A percentile compares a stretch with the other conserved stretches of the same genome.
phyloP scores from a whole-genome alignment of 192 early-diverging fungal species.

The Coemansia sp. region DNA sequence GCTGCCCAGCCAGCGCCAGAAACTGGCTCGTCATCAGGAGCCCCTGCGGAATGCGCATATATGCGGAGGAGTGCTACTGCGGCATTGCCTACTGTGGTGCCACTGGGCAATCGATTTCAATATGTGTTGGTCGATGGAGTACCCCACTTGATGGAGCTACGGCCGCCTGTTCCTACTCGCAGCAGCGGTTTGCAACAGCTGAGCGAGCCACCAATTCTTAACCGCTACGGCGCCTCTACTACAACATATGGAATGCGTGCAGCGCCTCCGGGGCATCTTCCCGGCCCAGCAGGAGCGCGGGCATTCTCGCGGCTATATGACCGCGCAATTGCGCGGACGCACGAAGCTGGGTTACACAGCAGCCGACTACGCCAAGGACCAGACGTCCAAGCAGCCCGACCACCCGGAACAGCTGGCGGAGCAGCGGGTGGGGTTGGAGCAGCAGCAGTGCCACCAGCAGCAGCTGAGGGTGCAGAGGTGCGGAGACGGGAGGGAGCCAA shows the following conservation, averaged over 20 bases:
- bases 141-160: constrained; percentile 34
- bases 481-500: background rate
- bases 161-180: background rate
- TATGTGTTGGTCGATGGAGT: constrained; percentile 46
- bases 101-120: constrained; percentile 42
- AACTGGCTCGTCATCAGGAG: background rate
- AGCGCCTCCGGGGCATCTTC: too few relatives aligned
- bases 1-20: background rate
- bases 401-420: too few relatives aligned
- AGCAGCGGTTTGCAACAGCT: background rate
- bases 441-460: background rate
- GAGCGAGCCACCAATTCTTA: too few relatives aligned
- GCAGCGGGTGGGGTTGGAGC: too few relatives aligned
- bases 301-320: too few relatives aligned
- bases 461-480: background rate
- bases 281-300: too few relatives aligned
- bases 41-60: too few relatives aligned
- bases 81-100: constrained; percentile 2
- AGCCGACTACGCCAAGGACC: background rate
- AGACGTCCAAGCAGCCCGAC: background rate
- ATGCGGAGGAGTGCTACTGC: background rate
- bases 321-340: background rate
- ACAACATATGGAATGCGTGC: too few relatives aligned
- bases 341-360: background rate
- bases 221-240: too few relatives aligned